Base-by-base conservation (phyloP, 345 rosid genomes). In the Bruguiera sexangula region DNA sequence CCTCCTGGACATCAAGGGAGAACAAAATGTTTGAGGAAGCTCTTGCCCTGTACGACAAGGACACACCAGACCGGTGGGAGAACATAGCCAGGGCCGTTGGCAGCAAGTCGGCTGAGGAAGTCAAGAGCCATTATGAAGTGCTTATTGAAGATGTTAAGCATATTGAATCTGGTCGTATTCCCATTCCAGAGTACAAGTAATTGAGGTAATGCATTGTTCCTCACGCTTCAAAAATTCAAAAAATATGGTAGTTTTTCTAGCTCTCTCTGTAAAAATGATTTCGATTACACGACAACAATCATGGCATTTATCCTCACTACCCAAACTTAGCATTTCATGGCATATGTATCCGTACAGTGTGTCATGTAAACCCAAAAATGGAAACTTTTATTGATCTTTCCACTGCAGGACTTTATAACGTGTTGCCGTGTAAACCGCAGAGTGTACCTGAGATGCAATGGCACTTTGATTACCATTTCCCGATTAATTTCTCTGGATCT, bases 1-100 rank as follows among this genome's bases (percentile, higher is more conserved):
- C 72, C 8, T 18, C 79, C 0, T 86, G 87, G 87, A 83, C 89
- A 9, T 32, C 79, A 19, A 78, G 75, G 67, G 81, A 86, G 62
- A 86, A 86, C 84, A 86, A 86, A 21, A 65, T 66, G 69, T 86
- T 86, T 30, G 89, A 85, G 13, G 76, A 70, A 76, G 87, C 87
- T 6, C 73, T 85, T 9, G 89, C 84, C 15, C 32, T 72, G 76
- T 80, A 74, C 8, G 89, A 85, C 24, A 79, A 76, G 82, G 85
- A 85, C 32, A 82, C 89, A 3, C 87, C 85, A 0, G 89, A 85
- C 26, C 77, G 87, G 1, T 85, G 89, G 87, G 79, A 80, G 7
- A 83, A 86, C 24, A 74, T 86, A 34, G 89, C 89, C 53, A 78
- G 68, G 64, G 85, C 85, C 29, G 79, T 85, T 2, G 89, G 80